Evolutionary conservation across 371 early-diverging fungal species (phyloP), one percentile per base, ranked within the genome.

Genomic region (Basidiobolus meristosporus): DNA sequence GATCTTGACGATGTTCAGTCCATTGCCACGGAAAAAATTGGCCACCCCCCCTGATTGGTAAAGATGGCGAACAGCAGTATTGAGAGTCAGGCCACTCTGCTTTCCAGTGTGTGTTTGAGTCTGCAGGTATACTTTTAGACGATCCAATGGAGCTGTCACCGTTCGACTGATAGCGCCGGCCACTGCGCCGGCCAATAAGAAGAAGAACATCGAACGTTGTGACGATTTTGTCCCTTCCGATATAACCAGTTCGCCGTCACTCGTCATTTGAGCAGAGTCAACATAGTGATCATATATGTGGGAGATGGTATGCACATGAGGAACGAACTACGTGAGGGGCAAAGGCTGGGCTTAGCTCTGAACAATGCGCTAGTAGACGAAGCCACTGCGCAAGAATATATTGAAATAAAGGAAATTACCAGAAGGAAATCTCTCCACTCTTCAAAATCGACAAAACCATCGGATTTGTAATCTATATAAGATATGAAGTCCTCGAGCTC

Each of bases 21-120:
- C 82, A 51, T 86, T 86, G 41, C 86, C 86, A 11, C 75, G 68
- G 52, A 73, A 86, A 45, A 83, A 83, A 1, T 70, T 72, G 22
- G 57, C 54, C 19, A 77, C 36, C 15, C 86, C 83, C 21, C 78
- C 78, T 47, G 72, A 61, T 0, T 46, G 48, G 50, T 82, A 82
- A 22, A 85, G 67, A 6, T 48, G 53, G 3, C 45, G 47, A 17
- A 74, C 43, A 1, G 67, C 63, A 33, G 32, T 38, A 18, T 42
- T 16, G 38, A 65, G 38, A 30, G 64, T 45, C 31, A 47, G 31
- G 40, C 50, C 11, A 39, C 49, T 11, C 38, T 44, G 34, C 7
- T 2, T 3, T 43, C 47, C 11, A 41, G 34, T 14, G 12, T 37
- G 31, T 45, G 34, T 5, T 35, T 63, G 64, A n/a, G 67, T 73